Conservation (phyloP, 2,329 filamentous ascomycete genomes). For the Saccharata proteae region DNA sequence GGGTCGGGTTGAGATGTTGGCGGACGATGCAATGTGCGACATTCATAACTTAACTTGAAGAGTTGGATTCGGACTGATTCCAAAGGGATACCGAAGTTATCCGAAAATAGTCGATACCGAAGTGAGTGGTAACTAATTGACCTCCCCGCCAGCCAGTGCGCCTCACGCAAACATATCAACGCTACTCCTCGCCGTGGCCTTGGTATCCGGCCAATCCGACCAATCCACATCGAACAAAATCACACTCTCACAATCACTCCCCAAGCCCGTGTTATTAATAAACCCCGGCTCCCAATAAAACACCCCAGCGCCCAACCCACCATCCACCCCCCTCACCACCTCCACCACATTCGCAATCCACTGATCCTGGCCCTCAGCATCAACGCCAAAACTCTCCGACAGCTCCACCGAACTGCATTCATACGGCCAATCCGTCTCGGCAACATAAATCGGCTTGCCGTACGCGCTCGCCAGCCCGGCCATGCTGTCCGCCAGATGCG, state of each 20-base stretch:
- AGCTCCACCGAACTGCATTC: slow-evolving; percentile 41
- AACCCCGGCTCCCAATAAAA: slow-evolving; percentile 69
- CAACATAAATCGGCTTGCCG: slow-evolving; percentile 55
- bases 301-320: slow-evolving; percentile 41
- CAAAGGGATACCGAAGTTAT: too few species aligned
- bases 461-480: slow-evolving; percentile 48
- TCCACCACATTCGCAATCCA: slow-evolving; percentile 50
- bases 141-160: too few species aligned
- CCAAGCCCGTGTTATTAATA: slow-evolving; percentile 52
- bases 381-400: slow-evolving; percentile 49
- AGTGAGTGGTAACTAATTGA: too few species aligned
- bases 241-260: slow-evolving; percentile 28
- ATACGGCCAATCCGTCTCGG: slow-evolving; percentile 59
- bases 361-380: slow-evolving; percentile 47
- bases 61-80: too few species aligned
- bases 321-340: slow-evolving; percentile 40
- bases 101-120: too few species aligned
- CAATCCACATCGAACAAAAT: slow-evolving; percentile 41
- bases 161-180: slow-evolving; percentile 43
- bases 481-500: slow-evolving; percentile 43
- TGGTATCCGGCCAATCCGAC: slow-evolving; percentile 50
- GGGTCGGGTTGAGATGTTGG: too few species aligned
- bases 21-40: too few species aligned
- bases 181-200: slow-evolving; percentile 41
- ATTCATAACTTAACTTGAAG: too few species aligned